A percentile compares a stretch with the other conserved stretches of the same genome.
Evolutionary conservation across 495 filamentous ascomycete species (phyloP).

Genomic region (Podospora bellae-mahoneyi): DNA sequence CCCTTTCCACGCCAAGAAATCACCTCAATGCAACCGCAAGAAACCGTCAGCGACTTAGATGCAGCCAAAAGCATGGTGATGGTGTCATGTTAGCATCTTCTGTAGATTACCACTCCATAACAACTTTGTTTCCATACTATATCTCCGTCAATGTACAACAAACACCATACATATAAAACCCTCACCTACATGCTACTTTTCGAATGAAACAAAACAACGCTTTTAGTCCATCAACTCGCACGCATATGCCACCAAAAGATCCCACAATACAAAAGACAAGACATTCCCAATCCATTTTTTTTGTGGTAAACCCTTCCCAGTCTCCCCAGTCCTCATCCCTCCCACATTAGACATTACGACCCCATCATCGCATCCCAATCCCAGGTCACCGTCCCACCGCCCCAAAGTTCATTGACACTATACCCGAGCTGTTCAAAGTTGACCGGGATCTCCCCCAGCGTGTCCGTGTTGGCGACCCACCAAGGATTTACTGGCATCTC

Average conservation of each 20-base stretch:
- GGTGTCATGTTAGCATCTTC: not conserved
- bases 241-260: not conserved
- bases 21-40: not conserved
- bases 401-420: constrained; percentile 38
- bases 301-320: not conserved
- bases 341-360: not conserved
- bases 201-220: not conserved
- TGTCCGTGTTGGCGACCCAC: constrained; percentile 31
- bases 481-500: constrained; percentile 33
- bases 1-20: not conserved
- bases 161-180: not conserved
- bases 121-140: not conserved
- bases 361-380: constrained; percentile 19
- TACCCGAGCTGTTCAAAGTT: constrained; percentile 30
- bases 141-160: not conserved
- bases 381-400: constrained; percentile 26
- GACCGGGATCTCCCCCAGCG: constrained; percentile 22
- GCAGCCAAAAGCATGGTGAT: not conserved
- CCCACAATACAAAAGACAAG: not conserved
- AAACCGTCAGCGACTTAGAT: no score
- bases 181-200: no score
- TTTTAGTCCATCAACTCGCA: not conserved
- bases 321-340: not conserved
- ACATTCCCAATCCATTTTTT: not conserved
- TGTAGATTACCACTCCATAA: not conserved